Conservation (phyloP, 2,329 filamentous ascomycete species). For the Neurospora sp. region DNA sequence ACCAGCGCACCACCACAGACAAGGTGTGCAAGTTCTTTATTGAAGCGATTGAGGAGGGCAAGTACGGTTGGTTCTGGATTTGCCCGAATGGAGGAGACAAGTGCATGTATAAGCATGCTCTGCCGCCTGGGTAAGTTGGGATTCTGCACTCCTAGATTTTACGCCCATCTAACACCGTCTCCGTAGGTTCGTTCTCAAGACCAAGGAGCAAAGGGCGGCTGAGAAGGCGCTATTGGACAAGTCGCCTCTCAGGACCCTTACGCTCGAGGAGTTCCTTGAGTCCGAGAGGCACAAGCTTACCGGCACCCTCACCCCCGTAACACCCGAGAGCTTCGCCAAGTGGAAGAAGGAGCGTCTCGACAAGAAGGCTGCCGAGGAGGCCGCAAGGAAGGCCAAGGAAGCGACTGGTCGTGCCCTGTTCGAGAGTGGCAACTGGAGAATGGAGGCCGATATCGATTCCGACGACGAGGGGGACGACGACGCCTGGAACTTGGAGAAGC, state of each 20-base stretch:
- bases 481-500: slow-evolving; percentile 70
- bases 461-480: slow-evolving; percentile 44
- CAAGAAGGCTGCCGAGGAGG: slow-evolving; percentile 92
- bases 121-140: slow-evolving; percentile 76
- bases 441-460: slow-evolving; percentile 49
- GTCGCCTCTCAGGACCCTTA: slow-evolving; percentile 86
- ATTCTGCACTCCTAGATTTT: background rate
- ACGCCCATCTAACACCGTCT: slow-evolving; percentile 1
- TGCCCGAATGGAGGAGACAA: slow-evolving; percentile 95
- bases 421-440: slow-evolving; percentile 88
- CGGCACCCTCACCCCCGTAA: slow-evolving; percentile 86
- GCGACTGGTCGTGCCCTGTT: slow-evolving; percentile 92
- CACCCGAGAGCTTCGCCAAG: slow-evolving; percentile 81
- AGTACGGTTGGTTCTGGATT: slow-evolving; percentile 98
- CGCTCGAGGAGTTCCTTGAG: slow-evolving; percentile 94
- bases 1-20: slow-evolving; percentile 88
- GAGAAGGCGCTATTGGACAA: slow-evolving; percentile 97
- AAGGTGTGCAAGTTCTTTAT: slow-evolving; percentile 99
- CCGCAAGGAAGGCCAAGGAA: slow-evolving; percentile 85
- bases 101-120: slow-evolving; percentile 96
- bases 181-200: slow-evolving; percentile 87
- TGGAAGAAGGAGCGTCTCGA: slow-evolving; percentile 93
- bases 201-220: slow-evolving; percentile 88
- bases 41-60: slow-evolving; percentile 92
- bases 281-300: slow-evolving; percentile 92